Conservation (phyloP, 2,329 filamentous ascomycete species). For the Colletotrichum tropicicola region DNA sequence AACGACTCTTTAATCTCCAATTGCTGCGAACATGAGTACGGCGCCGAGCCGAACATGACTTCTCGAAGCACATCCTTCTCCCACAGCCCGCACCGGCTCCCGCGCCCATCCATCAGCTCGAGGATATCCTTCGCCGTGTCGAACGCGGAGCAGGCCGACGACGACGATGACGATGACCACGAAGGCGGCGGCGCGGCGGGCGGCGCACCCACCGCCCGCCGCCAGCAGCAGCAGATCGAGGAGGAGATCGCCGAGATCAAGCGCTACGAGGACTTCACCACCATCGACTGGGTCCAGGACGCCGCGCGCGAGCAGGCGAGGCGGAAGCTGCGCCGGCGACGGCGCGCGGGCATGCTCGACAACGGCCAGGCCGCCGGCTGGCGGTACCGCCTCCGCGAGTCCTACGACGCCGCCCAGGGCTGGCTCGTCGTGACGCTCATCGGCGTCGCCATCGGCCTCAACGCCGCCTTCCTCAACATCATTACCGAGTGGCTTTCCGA, state of each 20-base stretch:
- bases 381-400: slow-evolving; percentile 82
- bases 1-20: not conserved
- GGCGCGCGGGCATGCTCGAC: slow-evolving; percentile 77
- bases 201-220: slow-evolving; percentile 31
- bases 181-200: slow-evolving; percentile 38
- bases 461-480: slow-evolving; percentile 93
- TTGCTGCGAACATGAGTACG: slow-evolving; percentile 47
- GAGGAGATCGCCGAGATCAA: slow-evolving; percentile 99
- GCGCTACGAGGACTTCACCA: slow-evolving; percentile 98
- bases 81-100: slow-evolving; percentile 40
- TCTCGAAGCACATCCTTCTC: slow-evolving; percentile 64
- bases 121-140: slow-evolving; percentile 76
- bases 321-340: slow-evolving; percentile 78
- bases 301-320: slow-evolving; percentile 88
- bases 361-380: slow-evolving; percentile 73
- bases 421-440: slow-evolving; percentile 98
- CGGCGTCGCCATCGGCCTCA: slow-evolving; percentile 89
- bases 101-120: slow-evolving; percentile 67
- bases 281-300: slow-evolving; percentile 99
- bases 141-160: slow-evolving; percentile 69
- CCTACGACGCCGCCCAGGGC: slow-evolving; percentile 94
- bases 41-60: slow-evolving; percentile 52
- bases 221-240: slow-evolving; percentile 74
- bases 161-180: slow-evolving; percentile 46
- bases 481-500: slow-evolving; percentile 97